Base-by-base conservation (phyloP, 2,329 filamentous ascomycete species). In the Gyromitra esculenta region DNA sequence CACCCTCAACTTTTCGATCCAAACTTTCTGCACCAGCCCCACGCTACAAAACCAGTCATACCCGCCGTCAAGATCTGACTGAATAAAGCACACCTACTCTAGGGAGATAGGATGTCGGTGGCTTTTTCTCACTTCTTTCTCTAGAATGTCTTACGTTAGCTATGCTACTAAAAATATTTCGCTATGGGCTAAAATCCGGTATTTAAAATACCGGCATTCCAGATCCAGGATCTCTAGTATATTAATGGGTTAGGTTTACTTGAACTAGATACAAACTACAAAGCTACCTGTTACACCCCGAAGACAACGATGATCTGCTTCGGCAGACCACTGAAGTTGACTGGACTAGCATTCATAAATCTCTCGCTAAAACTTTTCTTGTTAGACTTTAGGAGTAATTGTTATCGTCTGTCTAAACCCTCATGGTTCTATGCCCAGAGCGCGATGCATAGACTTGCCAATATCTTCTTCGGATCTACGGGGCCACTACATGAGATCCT, bases 1-100 rank as follows among this genome's bases (percentile, higher is more conserved):
- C 41, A 50, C 69, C 69, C 50, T 66, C 41, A 66, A 31, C 50
- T 66, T 73, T 60, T 66, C 69, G 69, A 73, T 73, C 69, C 37
- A 25, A 57, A 73, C 64, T 67, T 67, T 21, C 41, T 50, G 59
- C 60, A 69, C 52, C 39, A 54, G 25, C 45, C 31, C 59, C 69
- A 66, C 31, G 43, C 45, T 66, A 66, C 62, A 60, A 73, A 60
- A 66, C 15, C 50, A 41, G 52, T 66, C 70, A 66, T 41, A 54
- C 70, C 66, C 41, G 41, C 52, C 21, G 50, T 39, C 68, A 54
- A 41, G 43, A 71, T 64, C 68, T 56, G 25, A 56, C 52, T 48
- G 52, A 70, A 43, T 59, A 59, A 21, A 11, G 9, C 37, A 45
- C 35, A 57, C 25, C 52, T 11, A 7, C 9, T 45, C 54, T 45